Conservation (phyloP, 2,329 filamentous ascomycete species). For the Fusarium setosum region DNA sequence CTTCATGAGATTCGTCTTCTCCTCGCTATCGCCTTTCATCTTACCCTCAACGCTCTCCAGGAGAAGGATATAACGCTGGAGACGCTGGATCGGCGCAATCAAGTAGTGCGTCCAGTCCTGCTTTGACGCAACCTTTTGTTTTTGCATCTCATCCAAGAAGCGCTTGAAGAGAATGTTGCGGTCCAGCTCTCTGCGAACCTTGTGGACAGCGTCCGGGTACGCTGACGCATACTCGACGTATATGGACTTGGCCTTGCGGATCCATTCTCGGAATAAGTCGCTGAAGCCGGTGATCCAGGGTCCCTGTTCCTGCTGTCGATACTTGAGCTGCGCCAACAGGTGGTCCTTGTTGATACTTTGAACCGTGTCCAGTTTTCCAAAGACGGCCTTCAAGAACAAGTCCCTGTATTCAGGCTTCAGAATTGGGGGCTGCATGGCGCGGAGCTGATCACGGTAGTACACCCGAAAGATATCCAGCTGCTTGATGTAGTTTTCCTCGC, state of each 20-base stretch:
- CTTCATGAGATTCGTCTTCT: conserved; percentile 84
- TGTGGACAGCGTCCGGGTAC: conserved; percentile 85
- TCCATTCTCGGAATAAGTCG: conserved; percentile 98
- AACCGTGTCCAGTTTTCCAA: conserved; percentile 90
- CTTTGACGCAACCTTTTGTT: conserved; percentile 82
- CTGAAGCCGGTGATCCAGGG: conserved; percentile 95
- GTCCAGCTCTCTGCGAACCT: conserved; percentile 85
- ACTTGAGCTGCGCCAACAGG: conserved; percentile 92
- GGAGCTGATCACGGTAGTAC: conserved; percentile 86
- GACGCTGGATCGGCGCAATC: conserved; percentile 90
- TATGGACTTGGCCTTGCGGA: conserved; percentile 87
- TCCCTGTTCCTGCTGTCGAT: conserved; percentile 95
- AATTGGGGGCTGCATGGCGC: conserved; percentile 79
- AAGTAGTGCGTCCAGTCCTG: conserved; percentile 95
- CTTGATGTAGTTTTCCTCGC: conserved; percentile 91
- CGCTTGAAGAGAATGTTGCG: conserved; percentile 87
- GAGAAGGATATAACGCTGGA: conserved; percentile 90
- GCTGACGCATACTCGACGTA: conserved; percentile 94
- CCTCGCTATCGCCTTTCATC: conserved; percentile 85
- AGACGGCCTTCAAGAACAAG: conserved; percentile 86
- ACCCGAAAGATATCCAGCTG: conserved; percentile 87
- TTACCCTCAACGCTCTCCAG: conserved; percentile 86
- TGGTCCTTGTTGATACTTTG: conserved; percentile 94
- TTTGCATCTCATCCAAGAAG: conserved; percentile 84
- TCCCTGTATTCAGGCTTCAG: conserved; percentile 82